Evolutionary conservation across 2,329 filamentous ascomycete species (phyloP), one percentile per base, ranked within the genome.

Genomic region (Acephala macrosclerotiorum): DNA sequence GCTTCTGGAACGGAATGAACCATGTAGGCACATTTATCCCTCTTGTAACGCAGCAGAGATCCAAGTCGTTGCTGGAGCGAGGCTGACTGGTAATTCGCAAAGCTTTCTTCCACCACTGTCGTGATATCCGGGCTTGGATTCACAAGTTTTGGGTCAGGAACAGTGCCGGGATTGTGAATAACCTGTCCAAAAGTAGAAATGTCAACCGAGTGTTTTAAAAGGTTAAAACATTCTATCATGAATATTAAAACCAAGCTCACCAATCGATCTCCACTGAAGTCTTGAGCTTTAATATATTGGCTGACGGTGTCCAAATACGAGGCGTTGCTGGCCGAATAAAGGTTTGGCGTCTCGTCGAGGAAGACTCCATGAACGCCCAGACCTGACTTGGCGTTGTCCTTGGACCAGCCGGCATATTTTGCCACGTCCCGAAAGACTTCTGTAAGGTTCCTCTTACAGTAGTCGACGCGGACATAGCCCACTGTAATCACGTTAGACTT

Each of bases 291-390:
- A 16, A 69, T 63, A 26, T 45, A 56, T 1, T 42, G 11, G 26
- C 59, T 63, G 33, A 65, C 62, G 9, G 56, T 63, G 33, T 49
- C 58, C 33, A 69, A 38, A 20, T 61, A 69, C 3, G 55, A 25
- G 2, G 40, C 53, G 14, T 62, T 65, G 9, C 42, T 51, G 18
- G 63, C 26, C 3, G 51, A 33, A 49, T 60, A 68, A 42, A 63
- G 38, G 29, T 58, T 70, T 14, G 68, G 68, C 12, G 63, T 64
- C 47, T 70, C 68, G 25, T 70, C 68, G 16, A 70, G 64, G 58
- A 70, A 69, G n/a, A 70, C 69, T 2, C 68, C 68, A 20, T 63
- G 42, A 20, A 70, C 40, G 18, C 65, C 61, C 20, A 70, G 55
- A 55, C 22, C 57, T 38, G 8, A 38, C 61, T 53, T 57, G 55